Base-by-base conservation (phyloP, 2,329 filamentous ascomycete species). In the Aspergillus neoniger region DNA sequence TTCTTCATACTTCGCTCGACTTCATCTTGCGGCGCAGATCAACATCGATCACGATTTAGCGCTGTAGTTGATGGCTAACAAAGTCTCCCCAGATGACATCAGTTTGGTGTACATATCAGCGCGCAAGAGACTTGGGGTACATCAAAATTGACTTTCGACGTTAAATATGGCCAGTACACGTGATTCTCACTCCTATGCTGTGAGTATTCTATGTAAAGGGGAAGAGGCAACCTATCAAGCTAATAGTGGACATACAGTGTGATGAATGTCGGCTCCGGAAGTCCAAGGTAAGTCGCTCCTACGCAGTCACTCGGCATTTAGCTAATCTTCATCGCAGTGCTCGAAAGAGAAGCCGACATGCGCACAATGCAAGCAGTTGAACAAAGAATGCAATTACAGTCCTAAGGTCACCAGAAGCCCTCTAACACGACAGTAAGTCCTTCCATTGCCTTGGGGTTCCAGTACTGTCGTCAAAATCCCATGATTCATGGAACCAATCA, bases 351-450 rank as follows among this genome's bases (percentile, higher is more conserved):
- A 71, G 55, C 77, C 77, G 36, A 65, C 67, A 51, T 79, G 77
- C 60, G 62, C 72, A 36, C 72, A 76, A 67, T 79, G 77, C 63
- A 70, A 69, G 59, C 76, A 78, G 58, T 63, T 78, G 55, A 71
- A 72, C 57, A 77, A 76, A 61, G 70, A 76, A 60, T 79, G 77
- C 69, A 72, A 72, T 28, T 79, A 79, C 64, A 79, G 77, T 57
- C 76, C 75, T 2, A 78, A 77, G 64, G 65, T 77, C n/a, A 71
- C 71, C 44, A 69, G 77, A 51, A 79, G 76, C 55, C 76, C 77
- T 44, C 67, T 79, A 55, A 79, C 77, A 32, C 69, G 77, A 60
- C 76, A 78, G 74, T 78, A 67, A 69, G 74, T 70, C 51, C 36
- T 51, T 15, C 15, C 12, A 47, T 47, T 3, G 19, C n/a, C 15